Conservation (phyloP, 1,139 yeast genomes). For the Yamadazyma sp. region DNA sequence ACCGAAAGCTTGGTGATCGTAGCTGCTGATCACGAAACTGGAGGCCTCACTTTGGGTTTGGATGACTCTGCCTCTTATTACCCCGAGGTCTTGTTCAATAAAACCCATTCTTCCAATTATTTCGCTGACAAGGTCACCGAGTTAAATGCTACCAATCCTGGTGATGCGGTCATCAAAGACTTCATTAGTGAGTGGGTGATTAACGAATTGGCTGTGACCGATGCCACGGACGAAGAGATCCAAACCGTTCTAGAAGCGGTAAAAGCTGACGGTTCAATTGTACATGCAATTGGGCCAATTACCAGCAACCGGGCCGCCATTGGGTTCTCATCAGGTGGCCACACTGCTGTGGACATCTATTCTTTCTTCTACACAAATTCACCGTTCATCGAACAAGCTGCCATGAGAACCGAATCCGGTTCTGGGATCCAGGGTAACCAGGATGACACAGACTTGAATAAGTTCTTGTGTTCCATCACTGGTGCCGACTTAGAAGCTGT, state of each 20-base stretch:
- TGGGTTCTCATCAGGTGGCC: constrained; percentile 93
- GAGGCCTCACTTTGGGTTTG: constrained; percentile 74
- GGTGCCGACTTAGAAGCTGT: constrained; percentile 52
- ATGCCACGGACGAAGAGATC: constrained; percentile 54
- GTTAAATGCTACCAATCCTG: constrained; percentile 23
- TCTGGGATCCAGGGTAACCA: constrained; percentile 68
- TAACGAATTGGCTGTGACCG: constrained; percentile 58
- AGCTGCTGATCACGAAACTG: constrained; percentile 92
- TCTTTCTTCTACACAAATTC: constrained; percentile 73
- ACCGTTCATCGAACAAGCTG: constrained; percentile 33
- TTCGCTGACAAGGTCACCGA: constrained; percentile 36
- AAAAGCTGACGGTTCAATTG: constrained; percentile 11
- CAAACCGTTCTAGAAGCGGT: constrained; percentile 22
- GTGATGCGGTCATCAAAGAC: constrained; percentile 29
- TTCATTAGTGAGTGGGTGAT: constrained; percentile 54
- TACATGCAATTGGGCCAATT: constrained; percentile 32
- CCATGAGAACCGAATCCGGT: constrained; percentile 31
- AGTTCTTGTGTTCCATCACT: constrained; percentile 60
- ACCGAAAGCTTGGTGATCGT: constrained; percentile 73
- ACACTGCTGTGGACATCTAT: constrained; percentile 86
- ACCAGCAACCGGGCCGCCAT: constrained; percentile 71
- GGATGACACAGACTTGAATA: constrained; percentile 82
- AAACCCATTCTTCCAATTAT: constrained; percentile 72
- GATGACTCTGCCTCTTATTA: constrained; percentile 69
- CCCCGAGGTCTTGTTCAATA: constrained; percentile 69